Evolutionary conservation across 768 basidiomycete species (phyloP), one percentile per base, ranked within the genome.

Genomic region (Termitomyces heimii): DNA sequence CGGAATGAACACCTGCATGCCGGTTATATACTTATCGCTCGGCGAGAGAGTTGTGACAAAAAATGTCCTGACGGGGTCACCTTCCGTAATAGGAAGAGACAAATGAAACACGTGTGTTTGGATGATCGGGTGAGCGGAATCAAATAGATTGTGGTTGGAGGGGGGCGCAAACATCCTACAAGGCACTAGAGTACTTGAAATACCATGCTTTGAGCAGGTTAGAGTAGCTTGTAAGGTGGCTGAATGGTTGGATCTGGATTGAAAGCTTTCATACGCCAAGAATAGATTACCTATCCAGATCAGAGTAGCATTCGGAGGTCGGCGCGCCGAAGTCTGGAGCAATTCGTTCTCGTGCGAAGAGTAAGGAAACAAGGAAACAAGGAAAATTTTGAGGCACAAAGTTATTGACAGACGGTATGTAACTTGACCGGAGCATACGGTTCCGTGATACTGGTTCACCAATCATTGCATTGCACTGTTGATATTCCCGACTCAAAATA

Each of bases 1-100:
- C 47, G 57, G 51, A 54, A 54, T 43, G 44, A 59, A 54, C 45
- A 54, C 20, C 14, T 37, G 28, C 58, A 56, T 57, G 54, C 49
- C 44, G 49, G 51, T 48, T 47, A 40, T 52, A 55, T 47, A 37
- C 58, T 66, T 66, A 63, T 65, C 61, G 50, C 18, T 40, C 39
- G 37, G 37, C 22, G 58, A 29, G 55, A 52, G 55, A 52, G 31
- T 55, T 61, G 60, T 62, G 60, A 63, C 62, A 63, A 54, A 44
- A 31, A 44, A 45, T 28, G 32, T 54, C 34, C 31, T 63, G 56
- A 40, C 39, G 39, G 39, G 59, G 65, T 64, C 59, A 63, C 64
- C 54, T 59, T 55, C 52, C 54, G 57, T 53, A 55, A 62, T 62
- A 60, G 13, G 32, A 48, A n/a, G 20, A 32, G 54, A 57, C 56